A percentile compares a stretch with the other conserved stretches of the same genome.
Evolutionary conservation across 1,284 basidiomycete genomes (phyloP).

Genomic region (Cutaneotrichosporon sp.): DNA sequence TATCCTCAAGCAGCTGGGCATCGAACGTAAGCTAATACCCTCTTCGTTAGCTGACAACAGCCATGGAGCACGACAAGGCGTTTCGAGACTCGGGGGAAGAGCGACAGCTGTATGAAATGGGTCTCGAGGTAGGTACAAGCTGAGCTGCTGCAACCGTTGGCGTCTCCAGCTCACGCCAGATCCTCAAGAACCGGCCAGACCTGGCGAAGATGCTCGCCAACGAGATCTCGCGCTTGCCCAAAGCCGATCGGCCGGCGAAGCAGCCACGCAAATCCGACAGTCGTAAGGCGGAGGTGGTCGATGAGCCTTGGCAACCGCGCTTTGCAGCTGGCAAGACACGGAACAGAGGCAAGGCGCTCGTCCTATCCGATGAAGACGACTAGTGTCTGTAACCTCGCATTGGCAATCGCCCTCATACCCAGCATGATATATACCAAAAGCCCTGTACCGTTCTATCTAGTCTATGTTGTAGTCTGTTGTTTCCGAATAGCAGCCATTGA

Average conservation of each 20-base stretch:
- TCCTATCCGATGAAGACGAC: not conserved
- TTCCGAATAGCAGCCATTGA: no score
- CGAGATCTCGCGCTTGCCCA: conserved; percentile 14
- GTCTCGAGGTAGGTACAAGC: conserved; percentile 25
- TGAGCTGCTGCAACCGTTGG: not conserved
- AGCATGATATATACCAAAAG: conserved; percentile 1
- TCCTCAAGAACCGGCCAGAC: conserved; percentile 27
- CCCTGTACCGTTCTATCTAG: conserved; percentile 7
- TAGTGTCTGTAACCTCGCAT: conserved; percentile 2
- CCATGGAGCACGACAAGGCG: conserved; percentile 26
- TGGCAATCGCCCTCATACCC: not conserved
- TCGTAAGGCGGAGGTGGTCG: not conserved
- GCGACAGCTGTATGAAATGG: conserved; percentile 36
- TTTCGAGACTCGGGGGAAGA: conserved; percentile 41
- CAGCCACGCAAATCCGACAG: not conserved
- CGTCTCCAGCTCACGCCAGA: conserved; percentile 10
- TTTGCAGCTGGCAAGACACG: conserved; percentile 1
- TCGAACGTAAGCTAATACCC: conserved; percentile 19
- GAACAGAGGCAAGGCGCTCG: conserved; percentile 8
- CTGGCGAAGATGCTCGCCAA: conserved; percentile 33
- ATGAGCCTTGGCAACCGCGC: conserved; percentile 5
- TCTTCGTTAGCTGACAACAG: not conserved
- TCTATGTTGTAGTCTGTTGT: not conserved
- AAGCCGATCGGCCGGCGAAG: not conserved
- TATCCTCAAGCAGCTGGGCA: conserved; percentile 24